Conservation (phyloP, 139 green algal genomes). For the Asterochloris sp. region DNA sequence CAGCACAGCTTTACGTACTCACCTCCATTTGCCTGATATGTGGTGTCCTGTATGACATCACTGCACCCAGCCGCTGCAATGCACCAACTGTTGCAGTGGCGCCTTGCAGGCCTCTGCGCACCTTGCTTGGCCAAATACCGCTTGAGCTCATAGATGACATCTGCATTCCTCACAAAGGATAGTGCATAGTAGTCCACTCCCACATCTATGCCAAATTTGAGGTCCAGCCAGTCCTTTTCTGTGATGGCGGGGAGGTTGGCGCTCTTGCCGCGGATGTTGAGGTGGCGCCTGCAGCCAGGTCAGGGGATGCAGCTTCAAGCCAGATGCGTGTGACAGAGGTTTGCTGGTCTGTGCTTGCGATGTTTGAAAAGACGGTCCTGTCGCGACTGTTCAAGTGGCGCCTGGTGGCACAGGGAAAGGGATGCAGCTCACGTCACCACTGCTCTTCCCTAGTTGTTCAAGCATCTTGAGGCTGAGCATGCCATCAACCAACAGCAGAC, state of each 20-base stretch:
- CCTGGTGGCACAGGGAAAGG: not conserved
- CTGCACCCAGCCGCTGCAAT: too few species aligned
- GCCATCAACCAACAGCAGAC: not conserved
- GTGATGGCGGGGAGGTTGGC: constrained; percentile 81
- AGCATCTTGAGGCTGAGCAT: not conserved
- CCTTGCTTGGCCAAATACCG: constrained; percentile 53
- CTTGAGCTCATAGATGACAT: constrained; percentile 74
- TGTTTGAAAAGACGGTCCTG: not conserved
- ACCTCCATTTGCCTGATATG: too few species aligned
- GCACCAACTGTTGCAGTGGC: too few species aligned
- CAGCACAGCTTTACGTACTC: too few species aligned
- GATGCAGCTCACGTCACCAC: not conserved
- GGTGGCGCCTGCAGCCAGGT: constrained; percentile 47
- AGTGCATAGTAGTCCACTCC: constrained; percentile 80
- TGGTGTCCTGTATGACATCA: too few species aligned
- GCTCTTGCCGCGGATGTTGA: constrained; percentile 81
- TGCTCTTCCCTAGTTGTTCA: not conserved
- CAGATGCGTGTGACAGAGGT: not conserved
- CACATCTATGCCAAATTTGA: constrained; percentile 61
- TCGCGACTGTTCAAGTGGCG: not conserved
- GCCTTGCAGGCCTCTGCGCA: not conserved
- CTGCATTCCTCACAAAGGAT: constrained; percentile 67
- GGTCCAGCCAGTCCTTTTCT: constrained; percentile 77
- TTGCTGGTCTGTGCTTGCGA: not conserved
- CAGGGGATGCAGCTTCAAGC: not conserved